These are phyloP conservation scores for Biscogniauxia marginata DNA, from an alignment of 2,329 filamentous ascomycete species.

Conservation along the genomic window DNA sequence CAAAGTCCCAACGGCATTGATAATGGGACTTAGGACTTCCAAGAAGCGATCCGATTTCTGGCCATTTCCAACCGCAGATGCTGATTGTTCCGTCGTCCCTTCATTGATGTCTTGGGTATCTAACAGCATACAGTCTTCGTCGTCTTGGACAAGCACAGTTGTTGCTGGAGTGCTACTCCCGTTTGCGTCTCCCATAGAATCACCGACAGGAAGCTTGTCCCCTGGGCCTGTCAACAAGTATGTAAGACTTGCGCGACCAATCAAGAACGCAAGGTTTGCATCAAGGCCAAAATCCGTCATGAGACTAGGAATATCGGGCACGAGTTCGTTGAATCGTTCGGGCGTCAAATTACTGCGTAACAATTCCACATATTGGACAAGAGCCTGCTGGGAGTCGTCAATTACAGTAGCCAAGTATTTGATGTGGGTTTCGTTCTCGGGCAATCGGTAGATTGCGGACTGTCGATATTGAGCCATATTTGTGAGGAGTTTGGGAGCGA, in stretches of 20 bases:
- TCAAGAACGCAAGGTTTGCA: constrained; percentile 78
- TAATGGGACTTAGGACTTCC: constrained; percentile 71
- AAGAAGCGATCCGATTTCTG: constrained; percentile 55
- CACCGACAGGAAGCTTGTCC: constrained; percentile 42
- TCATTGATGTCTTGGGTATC: constrained; percentile 30
- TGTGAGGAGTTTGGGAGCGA: constrained; percentile 82
- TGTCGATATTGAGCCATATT: constrained; percentile 88
- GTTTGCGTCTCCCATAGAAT: constrained; percentile 51
- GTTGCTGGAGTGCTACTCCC: constrained; percentile 24
- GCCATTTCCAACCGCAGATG: constrained; percentile 28
- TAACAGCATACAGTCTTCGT: constrained; percentile 31
- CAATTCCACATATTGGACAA: constrained; percentile 86
- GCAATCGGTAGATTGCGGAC: constrained; percentile 74
- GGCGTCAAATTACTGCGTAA: constrained; percentile 75
- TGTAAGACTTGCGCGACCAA: constrained; percentile 73
- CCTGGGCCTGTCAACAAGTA: constrained; percentile 54
- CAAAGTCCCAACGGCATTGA: constrained; percentile 63
- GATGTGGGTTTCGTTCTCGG: constrained; percentile 73
- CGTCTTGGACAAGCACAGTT: constrained; percentile 12
- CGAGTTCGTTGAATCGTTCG: constrained; percentile 72
- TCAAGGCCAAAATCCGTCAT: constrained; percentile 79
- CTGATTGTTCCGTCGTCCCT: constrained; percentile 18
- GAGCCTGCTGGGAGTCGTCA: constrained; percentile 83
- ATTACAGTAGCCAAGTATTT: constrained; percentile 86
- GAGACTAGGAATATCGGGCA: constrained; percentile 73